These are phyloP conservation scores for Malassezia slooffiae DNA, from an alignment of 1,284 basidiomycete species.

Conservation along the genomic window DNA sequence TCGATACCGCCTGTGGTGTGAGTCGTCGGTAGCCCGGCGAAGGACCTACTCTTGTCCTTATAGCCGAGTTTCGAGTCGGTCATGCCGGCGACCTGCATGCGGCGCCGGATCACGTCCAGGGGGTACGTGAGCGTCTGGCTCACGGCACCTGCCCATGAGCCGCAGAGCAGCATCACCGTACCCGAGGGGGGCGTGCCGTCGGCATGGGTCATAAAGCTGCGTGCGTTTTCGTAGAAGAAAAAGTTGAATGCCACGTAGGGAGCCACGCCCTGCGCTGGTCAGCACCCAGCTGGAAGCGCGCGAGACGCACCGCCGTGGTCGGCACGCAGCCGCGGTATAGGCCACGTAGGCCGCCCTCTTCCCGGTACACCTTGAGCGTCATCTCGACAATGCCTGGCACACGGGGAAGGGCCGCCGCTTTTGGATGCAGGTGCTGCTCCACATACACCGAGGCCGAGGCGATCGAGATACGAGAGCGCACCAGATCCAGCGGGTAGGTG, in stretches of 20 bases:
- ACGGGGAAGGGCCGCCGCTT: slow-evolving; percentile 29
- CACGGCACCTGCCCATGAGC: slow-evolving; percentile 55
- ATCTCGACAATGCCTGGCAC: slow-evolving; percentile 70
- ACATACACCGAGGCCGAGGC: slow-evolving; percentile 49
- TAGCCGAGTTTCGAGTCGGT: slow-evolving; percentile 57
- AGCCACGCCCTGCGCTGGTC: slow-evolving; percentile 61
- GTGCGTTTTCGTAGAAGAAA: slow-evolving; percentile 40
- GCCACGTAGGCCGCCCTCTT: slow-evolving; percentile 76
- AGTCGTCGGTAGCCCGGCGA: neutral
- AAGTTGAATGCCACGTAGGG: slow-evolving; percentile 60
- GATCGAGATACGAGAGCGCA: slow-evolving; percentile 81
- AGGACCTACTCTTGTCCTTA: slow-evolving; percentile 52
- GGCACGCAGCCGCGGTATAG: slow-evolving; percentile 78
- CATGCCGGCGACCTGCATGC: slow-evolving; percentile 93
- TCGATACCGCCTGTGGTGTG: slow-evolving; percentile 50
- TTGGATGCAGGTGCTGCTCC: neutral
- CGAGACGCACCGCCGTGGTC: slow-evolving; percentile 56
- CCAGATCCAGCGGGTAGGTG: slow-evolving; percentile 86
- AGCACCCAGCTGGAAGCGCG: too few relatives aligned
- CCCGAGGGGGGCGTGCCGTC: slow-evolving; percentile 26
- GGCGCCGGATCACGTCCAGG: slow-evolving; percentile 80
- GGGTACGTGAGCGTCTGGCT: slow-evolving; percentile 91
- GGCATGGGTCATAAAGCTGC: slow-evolving; percentile 35
- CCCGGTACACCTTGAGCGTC: slow-evolving; percentile 74
- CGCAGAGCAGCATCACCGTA: slow-evolving; percentile 48